Base-by-base conservation (phyloP, 1,139 yeast species). In the Candida neerlandica region DNA sequence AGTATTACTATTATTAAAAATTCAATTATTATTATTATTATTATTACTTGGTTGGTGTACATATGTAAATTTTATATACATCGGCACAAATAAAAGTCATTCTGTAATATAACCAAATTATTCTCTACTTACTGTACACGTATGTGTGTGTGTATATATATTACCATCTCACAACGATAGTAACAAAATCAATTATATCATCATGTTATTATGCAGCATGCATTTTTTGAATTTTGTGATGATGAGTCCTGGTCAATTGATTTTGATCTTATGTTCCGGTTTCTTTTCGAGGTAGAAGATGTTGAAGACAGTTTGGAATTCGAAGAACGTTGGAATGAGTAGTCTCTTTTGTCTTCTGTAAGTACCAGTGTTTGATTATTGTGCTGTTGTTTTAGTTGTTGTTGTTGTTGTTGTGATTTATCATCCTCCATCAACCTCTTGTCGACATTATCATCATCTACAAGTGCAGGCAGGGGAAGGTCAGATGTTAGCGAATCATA, bases 141-240 rank as follows among this genome's bases (percentile, higher is more conserved):
- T 41, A 41, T 42, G 34, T 21, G 23, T 21, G 23, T 4, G 23
- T 21, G 23, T 21, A n/a, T n/a, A n/a, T n/a, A n/a, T n/a, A 21
- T 21, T 21, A 6, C 23, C 5, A 21, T 21, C 23, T 4, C 23
- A 21, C 27, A 7, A 10, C 12, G 6, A n/a, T 23, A 19, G 9
- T 29, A 30, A 10, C 10, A 41, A 29, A 18, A 9, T 12, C 26
- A 14, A 11, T 29, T 16, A 16, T n/a, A 3, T 14, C 5, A 33
- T 34, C 39, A 42, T 5, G 45, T 15, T 16, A 43, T 43, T 21
- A 34, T 12, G 27, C 45, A 43, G 35, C 45, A 43, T 33, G 21
- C 27, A 37, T 37, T 4, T 7, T 37, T 37, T n/a, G 5, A 4
- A 11, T n/a, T 37, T 12, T 6, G 4, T 16, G 39, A 35, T 11